A percentile compares a stretch with the other conserved stretches of the same genome.
phyloP scores from a whole-genome alignment of 75 land plant genomes.

The Pinus taeda region DNA sequence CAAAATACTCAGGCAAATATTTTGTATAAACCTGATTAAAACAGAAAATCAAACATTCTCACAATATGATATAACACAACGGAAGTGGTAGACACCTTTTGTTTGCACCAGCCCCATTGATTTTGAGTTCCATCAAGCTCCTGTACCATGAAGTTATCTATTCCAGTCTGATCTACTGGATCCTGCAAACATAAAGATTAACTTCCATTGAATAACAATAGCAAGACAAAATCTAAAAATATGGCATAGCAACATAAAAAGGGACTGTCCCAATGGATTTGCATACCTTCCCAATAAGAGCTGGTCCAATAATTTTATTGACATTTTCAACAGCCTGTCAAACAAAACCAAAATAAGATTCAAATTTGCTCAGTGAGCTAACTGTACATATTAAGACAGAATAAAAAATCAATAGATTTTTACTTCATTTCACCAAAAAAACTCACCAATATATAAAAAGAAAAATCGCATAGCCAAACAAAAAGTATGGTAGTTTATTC shows the following conservation, averaged over 20 bases:
- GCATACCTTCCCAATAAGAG: slow-evolving; percentile 86
- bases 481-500: slow-evolving; percentile 1
- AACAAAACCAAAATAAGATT: slow-evolving; percentile 10
- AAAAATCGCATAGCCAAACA: neutral
- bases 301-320: slow-evolving; percentile 84
- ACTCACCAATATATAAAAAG: slow-evolving; percentile 12
- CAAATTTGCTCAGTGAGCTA: neutral
- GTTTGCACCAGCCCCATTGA: slow-evolving; percentile 99
- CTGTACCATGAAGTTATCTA: slow-evolving; percentile 96
- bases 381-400: neutral
- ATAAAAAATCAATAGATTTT: neutral
- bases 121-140: slow-evolving; percentile 93
- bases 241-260: neutral
- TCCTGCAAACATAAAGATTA: slow-evolving; percentile 47
- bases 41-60: neutral
- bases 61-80: neutral
- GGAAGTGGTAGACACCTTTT: slow-evolving; percentile 49
- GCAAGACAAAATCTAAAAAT: slow-evolving; percentile 1
- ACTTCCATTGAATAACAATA: neutral
- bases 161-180: slow-evolving; percentile 81
- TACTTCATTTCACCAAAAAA: too few species aligned
- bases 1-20: too few species aligned
- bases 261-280: neutral
- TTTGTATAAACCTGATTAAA: neutral
- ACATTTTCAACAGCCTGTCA: slow-evolving; percentile 89